phyloP scores from a whole-genome alignment of 108 stramenopile genomes.

The Schizochytrium sp. region DNA sequence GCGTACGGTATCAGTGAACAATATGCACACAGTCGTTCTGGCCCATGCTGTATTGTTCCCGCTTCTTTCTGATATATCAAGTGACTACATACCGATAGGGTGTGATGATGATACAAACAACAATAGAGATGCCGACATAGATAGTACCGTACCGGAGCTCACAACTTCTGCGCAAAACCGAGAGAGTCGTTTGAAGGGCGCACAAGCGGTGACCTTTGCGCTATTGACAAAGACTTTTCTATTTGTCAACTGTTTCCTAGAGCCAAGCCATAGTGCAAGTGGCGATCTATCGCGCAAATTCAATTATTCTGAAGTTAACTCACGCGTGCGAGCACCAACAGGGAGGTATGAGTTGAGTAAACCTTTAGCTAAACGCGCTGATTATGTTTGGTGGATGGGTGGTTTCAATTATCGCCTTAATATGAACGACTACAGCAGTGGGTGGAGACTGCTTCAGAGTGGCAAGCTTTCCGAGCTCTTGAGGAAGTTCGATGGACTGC shows the following conservation, averaged over 20 bases:
- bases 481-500: not conserved
- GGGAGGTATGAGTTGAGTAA: not conserved
- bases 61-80: not conserved
- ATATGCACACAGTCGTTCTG: not conserved
- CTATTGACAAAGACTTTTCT: not conserved
- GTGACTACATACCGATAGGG: not conserved
- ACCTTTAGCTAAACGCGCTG: slow-evolving; percentile 7
- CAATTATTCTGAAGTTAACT: slow-evolving; percentile 35
- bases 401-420: slow-evolving; percentile 69
- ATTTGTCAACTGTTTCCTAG: not conserved
- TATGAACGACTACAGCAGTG: slow-evolving; percentile 25
- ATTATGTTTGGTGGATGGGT: slow-evolving; percentile 67
- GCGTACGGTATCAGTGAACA: not conserved
- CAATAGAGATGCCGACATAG: not conserved
- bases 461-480: not conserved
- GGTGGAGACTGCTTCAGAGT: not conserved
- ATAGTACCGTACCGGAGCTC: not conserved
- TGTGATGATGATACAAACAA: not conserved
- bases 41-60: not conserved
- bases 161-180: not conserved
- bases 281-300: not conserved
- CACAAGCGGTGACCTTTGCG: not conserved
- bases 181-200: not conserved
- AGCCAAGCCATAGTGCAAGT: not conserved
- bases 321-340: not conserved